Base-by-base conservation (phyloP, 208 protist genomes). In the Acanthamoeba sp. region DNA sequence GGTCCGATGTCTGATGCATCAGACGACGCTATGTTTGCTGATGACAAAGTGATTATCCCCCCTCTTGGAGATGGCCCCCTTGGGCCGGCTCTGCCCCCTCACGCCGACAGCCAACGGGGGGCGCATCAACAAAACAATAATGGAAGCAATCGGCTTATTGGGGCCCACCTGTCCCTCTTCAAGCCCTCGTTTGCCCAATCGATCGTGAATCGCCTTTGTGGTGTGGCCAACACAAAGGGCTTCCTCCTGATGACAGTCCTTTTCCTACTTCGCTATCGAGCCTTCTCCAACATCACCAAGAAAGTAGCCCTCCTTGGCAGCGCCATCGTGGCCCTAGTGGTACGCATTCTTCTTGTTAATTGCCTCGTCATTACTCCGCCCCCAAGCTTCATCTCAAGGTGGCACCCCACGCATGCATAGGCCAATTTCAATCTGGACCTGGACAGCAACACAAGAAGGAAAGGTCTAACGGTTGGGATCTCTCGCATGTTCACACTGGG, bases 241-340 rank as follows among this genome's bases (percentile, higher is more conserved):
- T 88, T 88, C 80, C 24, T 59, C n/a, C 80, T 88, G n/a, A 88
- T 88, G 45, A 22, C 36, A 3, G 80, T 88, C 45, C 80, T 88
- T 24, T 88, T 88, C 50, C 45, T 88, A 7, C 50, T 88, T 32
- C 80, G 80, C 80, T 88, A 64, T 29, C 80, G 80, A 4, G 34
- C 80, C 80, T 88, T 88, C 80, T 88, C 80, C 34, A 62, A 88
- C 80, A 9, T 88, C 34, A 62, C 80, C 34, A 88, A 88, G 50
- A 52, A 62, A 20, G 14, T 88, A 14, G 50, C 80, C 45, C 27
- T 88, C n/a, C 3, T 88, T 7, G 27, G n/a, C 6, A 52, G 22
- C 42, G 48, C 29, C 16, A n/a, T 27, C 4, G 50, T 59, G 10
- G 80, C 42, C 45, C 45, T 88, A 5, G 22, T 52, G 38, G 80